Evolutionary conservation across 2,329 filamentous ascomycete species (phyloP).

Genomic region (Arthrobotrys sinensis): DNA sequence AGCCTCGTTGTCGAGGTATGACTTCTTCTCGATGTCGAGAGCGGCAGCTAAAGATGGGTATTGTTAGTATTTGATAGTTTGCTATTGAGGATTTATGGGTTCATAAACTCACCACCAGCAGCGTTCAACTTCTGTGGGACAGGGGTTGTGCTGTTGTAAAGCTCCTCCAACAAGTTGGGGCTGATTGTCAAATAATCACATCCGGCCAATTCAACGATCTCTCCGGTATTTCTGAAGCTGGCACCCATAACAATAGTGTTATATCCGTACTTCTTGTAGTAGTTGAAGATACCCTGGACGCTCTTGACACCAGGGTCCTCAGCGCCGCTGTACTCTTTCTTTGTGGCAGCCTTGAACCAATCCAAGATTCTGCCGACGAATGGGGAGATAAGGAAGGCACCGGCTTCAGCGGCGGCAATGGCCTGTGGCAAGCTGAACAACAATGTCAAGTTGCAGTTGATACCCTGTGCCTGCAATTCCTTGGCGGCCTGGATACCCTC

Average conservation of each 20-base stretch:
- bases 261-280: slow-evolving; percentile 99
- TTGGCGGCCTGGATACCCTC: slow-evolving; percentile 99
- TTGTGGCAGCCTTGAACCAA: slow-evolving; percentile 97
- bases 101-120: slow-evolving; percentile 68
- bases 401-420: slow-evolving; percentile 94
- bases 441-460: slow-evolving; percentile 99
- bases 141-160: slow-evolving; percentile 83
- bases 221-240: slow-evolving; percentile 94
- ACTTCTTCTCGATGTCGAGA: slow-evolving; percentile 87
- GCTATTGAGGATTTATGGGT: not conserved
- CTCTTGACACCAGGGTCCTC: slow-evolving; percentile 97
- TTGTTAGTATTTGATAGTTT: slow-evolving; percentile 10
- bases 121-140: slow-evolving; percentile 96
- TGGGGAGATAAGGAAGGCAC: slow-evolving; percentile 97
- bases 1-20: slow-evolving; percentile 90
- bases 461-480: slow-evolving; percentile 92
- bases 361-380: slow-evolving; percentile 99
- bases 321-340: slow-evolving; percentile 90
- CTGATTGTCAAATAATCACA: slow-evolving; percentile 99
- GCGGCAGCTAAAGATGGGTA: slow-evolving; percentile 68
- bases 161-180: slow-evolving; percentile 94
- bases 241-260: slow-evolving; percentile 99
- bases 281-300: slow-evolving; percentile 96
- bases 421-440: slow-evolving; percentile 98
- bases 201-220: slow-evolving; percentile 98